Percentiles rank a stretch among this genome's conserved stretches.
phyloP scores from a whole-genome alignment of 305 asterid genomes.

The Solanum hybrid region DNA sequence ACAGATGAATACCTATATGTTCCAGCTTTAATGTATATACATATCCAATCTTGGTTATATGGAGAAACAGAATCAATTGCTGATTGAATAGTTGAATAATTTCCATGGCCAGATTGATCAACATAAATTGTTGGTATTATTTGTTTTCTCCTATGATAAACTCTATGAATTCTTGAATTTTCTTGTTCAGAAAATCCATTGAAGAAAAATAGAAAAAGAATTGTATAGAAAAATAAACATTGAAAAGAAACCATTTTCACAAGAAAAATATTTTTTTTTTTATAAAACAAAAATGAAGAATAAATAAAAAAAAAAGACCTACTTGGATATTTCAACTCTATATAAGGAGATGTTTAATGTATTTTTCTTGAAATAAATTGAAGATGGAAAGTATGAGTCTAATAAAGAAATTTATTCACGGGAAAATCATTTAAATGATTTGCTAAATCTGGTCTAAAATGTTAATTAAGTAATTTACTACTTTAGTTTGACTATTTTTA shows the following conservation, averaged over 20 bases:
- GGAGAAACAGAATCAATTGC: slow-evolving; percentile 45
- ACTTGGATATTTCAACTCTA: background rate
- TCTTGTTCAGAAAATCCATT: background rate
- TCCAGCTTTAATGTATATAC: slow-evolving; percentile 30
- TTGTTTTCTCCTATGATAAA: background rate
- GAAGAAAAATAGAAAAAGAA: background rate
- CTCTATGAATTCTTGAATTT: background rate
- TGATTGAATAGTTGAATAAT: slow-evolving; percentile 28
- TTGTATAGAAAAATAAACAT: background rate
- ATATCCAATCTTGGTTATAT: slow-evolving; percentile 30
- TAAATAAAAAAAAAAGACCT: background rate
- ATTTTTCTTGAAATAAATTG: background rate
- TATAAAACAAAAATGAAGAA: background rate
- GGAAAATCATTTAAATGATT: background rate
- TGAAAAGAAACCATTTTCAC: background rate
- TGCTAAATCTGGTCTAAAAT: background rate
- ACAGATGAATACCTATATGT: background rate
- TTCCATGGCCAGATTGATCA: background rate
- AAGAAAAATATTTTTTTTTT: background rate
- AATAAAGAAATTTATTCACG: background rate
- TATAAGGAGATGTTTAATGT: background rate
- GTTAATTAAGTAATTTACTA: too few relatives aligned
- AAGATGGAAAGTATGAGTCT: background rate
- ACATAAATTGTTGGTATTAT: background rate
- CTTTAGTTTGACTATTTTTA: background rate